Base-by-base conservation (phyloP, 805 yeast species). In the Candida verbasci region DNA sequence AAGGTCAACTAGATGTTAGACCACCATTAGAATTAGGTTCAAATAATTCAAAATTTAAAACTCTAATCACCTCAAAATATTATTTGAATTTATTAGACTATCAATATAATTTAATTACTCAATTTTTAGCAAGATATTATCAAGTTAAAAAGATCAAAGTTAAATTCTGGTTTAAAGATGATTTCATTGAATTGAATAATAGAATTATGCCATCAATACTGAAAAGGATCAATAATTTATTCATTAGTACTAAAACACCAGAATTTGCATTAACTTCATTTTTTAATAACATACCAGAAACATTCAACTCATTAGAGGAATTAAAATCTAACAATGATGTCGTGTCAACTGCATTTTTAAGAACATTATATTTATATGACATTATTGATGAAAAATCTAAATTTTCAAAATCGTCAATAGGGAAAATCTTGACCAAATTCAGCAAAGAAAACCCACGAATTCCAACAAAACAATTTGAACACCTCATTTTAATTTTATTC, bases 81-180 rank as follows among this genome's bases (percentile, higher is more conserved):
- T 68, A 74, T 31, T 61, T 70, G 11, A 72, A 74, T 12, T 56
- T 77, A 38, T 74, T 82, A 38, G 80, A 82, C 37, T 70, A 72
- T 47, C 79, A 80, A 36, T 65, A 86, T 39, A 81, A 82, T 44
- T 61, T 86, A 34, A 60, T 89, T 16, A 77, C 94, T 11, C 80
- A 77, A 46, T 74, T 81, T 17, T 71, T 88, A 48, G 81, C 86
- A 44, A 79, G 97, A 53, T 91, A 86, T 59, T 87, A 79, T 55
- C 97, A 89, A 54, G 81, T 75, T 41, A 84, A 82, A 52, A 77
- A 72, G 38, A 69, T 86, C 25, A 62, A 69, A 29, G 74, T 73
- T 17, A 55, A 62, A 12, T 74, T 62, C 41, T 82, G 83, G 82
- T 82, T 67, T 61, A 55, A 56, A 30, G 70, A 77, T 44, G 53